Conservation (phyloP, 2,329 filamentous ascomycete species). For the Fonsecaea nubica region DNA sequence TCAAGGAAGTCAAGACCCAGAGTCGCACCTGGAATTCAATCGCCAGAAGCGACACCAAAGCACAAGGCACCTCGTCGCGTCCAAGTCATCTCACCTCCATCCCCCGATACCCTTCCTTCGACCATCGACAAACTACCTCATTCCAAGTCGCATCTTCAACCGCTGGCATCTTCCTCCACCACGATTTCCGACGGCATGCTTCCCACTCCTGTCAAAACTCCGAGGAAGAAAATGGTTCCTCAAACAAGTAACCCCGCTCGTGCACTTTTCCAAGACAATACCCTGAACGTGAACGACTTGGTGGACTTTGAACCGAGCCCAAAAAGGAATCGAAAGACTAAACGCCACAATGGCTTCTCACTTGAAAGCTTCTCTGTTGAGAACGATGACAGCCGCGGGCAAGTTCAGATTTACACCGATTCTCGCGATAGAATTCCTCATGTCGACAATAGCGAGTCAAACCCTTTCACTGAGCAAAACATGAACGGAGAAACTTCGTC, state of each 20-base stretch:
- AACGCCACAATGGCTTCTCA: conserved; percentile 54
- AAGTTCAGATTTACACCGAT: conserved; percentile 68
- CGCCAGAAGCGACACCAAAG: conserved; percentile 38
- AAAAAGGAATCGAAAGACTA: conserved; percentile 55
- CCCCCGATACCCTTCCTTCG: conserved; percentile 34
- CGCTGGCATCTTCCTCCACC: conserved; percentile 40
- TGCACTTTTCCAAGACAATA: conserved; percentile 59
- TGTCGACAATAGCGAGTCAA: conserved; percentile 58
- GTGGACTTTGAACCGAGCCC: conserved; percentile 58
- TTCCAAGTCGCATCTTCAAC: conserved; percentile 40
- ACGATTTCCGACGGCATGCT: conserved; percentile 56
- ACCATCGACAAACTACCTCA: conserved; percentile 27
- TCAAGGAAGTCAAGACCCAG: conserved; percentile 20
- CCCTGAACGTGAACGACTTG: conserved; percentile 42
- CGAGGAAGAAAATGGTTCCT: conserved; percentile 59
- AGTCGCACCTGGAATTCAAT: conserved; percentile 27
- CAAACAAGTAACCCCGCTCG: conserved; percentile 60
- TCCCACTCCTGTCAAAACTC: conserved; percentile 68
- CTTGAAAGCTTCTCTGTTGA: conserved; percentile 52
- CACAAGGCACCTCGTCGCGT: conserved; percentile 32
- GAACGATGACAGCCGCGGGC: conserved; percentile 37
- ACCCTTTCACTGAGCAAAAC: conserved; percentile 59
- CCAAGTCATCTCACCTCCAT: conserved; percentile 37
- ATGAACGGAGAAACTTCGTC: conserved; percentile 45
- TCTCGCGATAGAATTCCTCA: conserved; percentile 66